phyloP scores from a whole-genome alignment of 257 asterid genomes.

The Coffea eugenioides region DNA sequence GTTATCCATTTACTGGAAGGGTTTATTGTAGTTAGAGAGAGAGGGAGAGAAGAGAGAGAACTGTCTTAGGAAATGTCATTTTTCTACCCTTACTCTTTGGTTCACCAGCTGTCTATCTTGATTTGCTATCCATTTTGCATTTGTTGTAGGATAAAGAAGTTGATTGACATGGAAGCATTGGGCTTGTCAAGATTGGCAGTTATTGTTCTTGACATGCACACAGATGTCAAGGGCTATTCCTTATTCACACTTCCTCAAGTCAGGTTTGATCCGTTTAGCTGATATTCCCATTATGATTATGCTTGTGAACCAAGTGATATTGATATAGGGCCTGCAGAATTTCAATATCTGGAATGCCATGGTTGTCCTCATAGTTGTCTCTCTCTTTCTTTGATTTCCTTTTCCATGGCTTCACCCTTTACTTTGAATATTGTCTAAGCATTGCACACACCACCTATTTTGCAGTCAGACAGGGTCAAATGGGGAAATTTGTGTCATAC shows the following conservation, averaged over 20 bases:
- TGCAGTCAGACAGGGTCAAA: not conserved
- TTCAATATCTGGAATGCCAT: too few relatives aligned
- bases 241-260: constrained; percentile 90
- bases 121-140: not conserved
- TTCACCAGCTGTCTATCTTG: constrained; percentile 6
- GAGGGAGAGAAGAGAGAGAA: not conserved
- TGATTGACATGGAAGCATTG: constrained; percentile 79
- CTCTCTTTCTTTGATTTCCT: not conserved
- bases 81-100: not conserved
- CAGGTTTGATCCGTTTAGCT: constrained; percentile 51
- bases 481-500: not conserved
- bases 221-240: constrained; percentile 91
- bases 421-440: too few relatives aligned
- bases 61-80: not conserved
- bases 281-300: not conserved
- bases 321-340: too few relatives aligned
- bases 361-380: not conserved
- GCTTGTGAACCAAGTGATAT: not conserved
- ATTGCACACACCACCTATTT: not conserved
- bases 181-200: constrained; percentile 75
- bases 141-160: constrained; percentile 72
- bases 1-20: not conserved
- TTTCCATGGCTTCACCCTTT: too few relatives aligned
- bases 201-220: constrained; percentile 80
- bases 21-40: not conserved